Conservation (phyloP, 139 green algal species). For the Volvox africanus region DNA sequence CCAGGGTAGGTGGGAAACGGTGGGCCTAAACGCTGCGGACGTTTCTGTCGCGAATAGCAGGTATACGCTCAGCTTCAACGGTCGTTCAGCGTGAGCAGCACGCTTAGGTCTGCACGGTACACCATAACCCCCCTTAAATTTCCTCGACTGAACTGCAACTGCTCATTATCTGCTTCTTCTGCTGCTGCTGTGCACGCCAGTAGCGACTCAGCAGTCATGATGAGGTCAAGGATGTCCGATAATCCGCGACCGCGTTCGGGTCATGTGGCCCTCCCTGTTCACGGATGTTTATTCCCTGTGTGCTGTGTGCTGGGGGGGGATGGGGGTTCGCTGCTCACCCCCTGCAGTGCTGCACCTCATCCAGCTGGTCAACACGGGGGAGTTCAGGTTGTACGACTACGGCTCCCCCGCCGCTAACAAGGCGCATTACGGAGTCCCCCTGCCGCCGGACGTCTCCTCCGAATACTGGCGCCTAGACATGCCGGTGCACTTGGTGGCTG, state of each 20-base stretch:
- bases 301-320: too few relatives aligned
- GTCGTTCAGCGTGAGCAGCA: neutral
- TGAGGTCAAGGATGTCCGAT: too few relatives aligned
- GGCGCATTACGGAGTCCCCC: constrained; percentile 74
- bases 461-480: constrained; percentile 81
- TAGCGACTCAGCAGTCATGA: neutral
- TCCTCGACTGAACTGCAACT: too few relatives aligned
- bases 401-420: constrained; percentile 73
- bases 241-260: too few relatives aligned
- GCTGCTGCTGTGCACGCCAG: neutral
- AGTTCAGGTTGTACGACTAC: constrained; percentile 93
- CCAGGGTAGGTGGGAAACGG: constrained; percentile 49
- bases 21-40: too few relatives aligned
- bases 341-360: constrained; percentile 64
- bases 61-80: too few relatives aligned
- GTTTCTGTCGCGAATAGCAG: too few relatives aligned
- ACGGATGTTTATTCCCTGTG: too few relatives aligned
- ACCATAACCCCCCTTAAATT: neutral
- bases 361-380: constrained; percentile 65
- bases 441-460: constrained; percentile 79
- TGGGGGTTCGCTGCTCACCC: too few relatives aligned
- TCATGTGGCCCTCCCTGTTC: too few relatives aligned
- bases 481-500: constrained; percentile 91
- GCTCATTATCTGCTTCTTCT: too few relatives aligned
- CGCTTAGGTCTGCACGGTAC: neutral